Evolutionary conservation across 176 grass and related monocot species (phyloP), one percentile per base, ranked within the genome.

Genomic region (Musa acuminata): DNA sequence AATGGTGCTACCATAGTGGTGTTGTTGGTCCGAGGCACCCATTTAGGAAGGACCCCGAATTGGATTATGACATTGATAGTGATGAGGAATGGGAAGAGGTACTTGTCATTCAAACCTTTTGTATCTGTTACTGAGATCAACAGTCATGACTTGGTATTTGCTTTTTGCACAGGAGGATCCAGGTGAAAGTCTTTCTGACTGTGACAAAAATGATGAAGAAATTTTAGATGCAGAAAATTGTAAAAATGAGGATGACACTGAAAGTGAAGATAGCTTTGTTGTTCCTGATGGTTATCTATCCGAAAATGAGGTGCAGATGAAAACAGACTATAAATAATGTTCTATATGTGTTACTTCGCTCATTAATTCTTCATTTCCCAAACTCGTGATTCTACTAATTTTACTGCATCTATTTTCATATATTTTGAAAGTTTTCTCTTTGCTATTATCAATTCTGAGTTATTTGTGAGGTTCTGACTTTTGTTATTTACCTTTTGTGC

Each of bases 81-180:
- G 95, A 99, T 69, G 95, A 99, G 69, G 95, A 94, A 89, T 99
- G 95, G 95, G 95, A 99, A 87, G 95, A 99, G 90, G 90, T 99
- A 82, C 48, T 64, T 82, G 52, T 25, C 80, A 55, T 55, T 51
- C 7, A 27, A 2, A 17, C 17, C 25, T 74, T 67, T 26, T 35
- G 62, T 58, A 21, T 54, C 70, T 11, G 8, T 69, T 65, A 1
- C n/a, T 65, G n/a, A 68, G 52, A 64, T 72, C 69, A 75, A 26
- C 13, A 68, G 63, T 5, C 25, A 69, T 13, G 79, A 23, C 52
- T 51, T 5, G 21, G 51, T 51, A 24, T 62, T 52, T 55, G 13
- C 11, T 64, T 83, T 82, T 74, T 21, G 69, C 27, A 79, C 60
- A 99, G 95, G 95, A 91, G 86, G 95, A 94, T 84, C 95, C 95